Percentiles rank a stretch among this genome's conserved stretches.
phyloP scores from a whole-genome alignment of 495 filamentous ascomycete genomes.

The Penicillium pulvis region DNA sequence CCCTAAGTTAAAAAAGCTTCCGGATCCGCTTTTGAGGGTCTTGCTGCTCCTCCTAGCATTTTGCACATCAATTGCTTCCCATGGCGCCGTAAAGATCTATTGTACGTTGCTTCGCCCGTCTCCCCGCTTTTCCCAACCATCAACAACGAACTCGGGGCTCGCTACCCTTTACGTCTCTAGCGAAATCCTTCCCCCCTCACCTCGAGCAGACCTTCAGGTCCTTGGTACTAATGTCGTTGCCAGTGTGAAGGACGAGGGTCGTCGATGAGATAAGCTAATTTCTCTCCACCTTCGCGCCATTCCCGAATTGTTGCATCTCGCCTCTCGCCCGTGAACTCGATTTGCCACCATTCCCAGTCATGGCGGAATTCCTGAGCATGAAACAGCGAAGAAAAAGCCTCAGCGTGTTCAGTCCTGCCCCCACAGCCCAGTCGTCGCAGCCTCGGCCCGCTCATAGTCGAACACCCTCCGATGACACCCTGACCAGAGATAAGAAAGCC shows the following conservation, averaged over 20 bases:
- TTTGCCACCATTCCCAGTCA: conserved; percentile 19
- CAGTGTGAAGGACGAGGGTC: conserved; percentile 38
- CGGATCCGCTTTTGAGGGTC: not conserved
- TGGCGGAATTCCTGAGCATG: conserved; percentile 42
- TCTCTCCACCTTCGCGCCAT: conserved; percentile 17
- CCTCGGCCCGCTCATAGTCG: conserved; percentile 35
- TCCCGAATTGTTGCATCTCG: conserved; percentile 4
- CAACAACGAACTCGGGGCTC: conserved; percentile 2
- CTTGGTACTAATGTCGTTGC: not conserved
- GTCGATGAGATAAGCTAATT: conserved; percentile 36
- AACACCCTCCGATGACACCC: conserved; percentile 42
- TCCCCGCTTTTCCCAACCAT: conserved; percentile 12
- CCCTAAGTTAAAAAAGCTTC: not conserved
- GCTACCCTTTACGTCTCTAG: not conserved
- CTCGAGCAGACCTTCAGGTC: not conserved
- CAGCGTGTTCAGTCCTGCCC: conserved; percentile 41
- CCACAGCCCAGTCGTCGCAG: conserved; percentile 24
- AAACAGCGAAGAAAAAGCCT: conserved; percentile 51
- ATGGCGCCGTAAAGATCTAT: conserved; percentile 37
- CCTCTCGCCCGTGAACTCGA: conserved; percentile 1
- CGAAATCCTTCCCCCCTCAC: not conserved
- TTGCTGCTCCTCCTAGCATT: conserved; percentile 3
- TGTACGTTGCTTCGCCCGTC: conserved; percentile 34
- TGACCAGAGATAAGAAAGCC: conserved; percentile 37
- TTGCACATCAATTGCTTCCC: conserved; percentile 29